phyloP scores from a whole-genome alignment of 2,329 filamentous ascomycete genomes.

The Cercospora janseana region DNA sequence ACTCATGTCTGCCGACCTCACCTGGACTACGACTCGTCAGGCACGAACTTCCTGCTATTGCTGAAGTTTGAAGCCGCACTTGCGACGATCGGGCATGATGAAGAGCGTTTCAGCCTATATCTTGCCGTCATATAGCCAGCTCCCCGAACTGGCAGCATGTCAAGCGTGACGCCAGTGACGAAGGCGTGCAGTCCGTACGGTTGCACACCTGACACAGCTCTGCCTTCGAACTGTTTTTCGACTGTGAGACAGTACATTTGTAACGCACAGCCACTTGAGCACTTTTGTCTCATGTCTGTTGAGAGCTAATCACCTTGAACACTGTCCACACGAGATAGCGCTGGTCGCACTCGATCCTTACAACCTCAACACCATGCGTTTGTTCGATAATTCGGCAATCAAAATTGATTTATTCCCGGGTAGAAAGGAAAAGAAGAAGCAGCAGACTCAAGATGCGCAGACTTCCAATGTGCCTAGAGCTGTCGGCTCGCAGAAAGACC shows the following conservation, averaged over 20 bases:
- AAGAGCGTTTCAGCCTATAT: slow-evolving; percentile 2
- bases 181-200: background rate
- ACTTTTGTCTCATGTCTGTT: background rate
- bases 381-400: slow-evolving; percentile 19
- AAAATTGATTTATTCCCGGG: slow-evolving; percentile 18
- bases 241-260: slow-evolving; percentile 7
- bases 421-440: slow-evolving; percentile 15
- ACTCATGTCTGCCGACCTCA: slow-evolving; percentile 10
- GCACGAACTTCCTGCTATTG: background rate
- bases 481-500: background rate
- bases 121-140: slow-evolving; percentile 5
- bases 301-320: background rate
- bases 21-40: slow-evolving; percentile 4
- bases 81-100: slow-evolving; percentile 4
- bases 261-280: background rate
- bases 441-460: background rate
- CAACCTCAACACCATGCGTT: slow-evolving; percentile 9
- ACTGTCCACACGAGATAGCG: background rate
- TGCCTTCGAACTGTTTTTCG: background rate
- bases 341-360: background rate
- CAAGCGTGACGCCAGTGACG: slow-evolving; percentile 14
- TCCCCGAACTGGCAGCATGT: background rate
- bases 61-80: background rate
- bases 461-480: background rate
- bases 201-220: background rate